phyloP scores from a whole-genome alignment of 768 basidiomycete species.

The Suillus fuscotomentosus region DNA sequence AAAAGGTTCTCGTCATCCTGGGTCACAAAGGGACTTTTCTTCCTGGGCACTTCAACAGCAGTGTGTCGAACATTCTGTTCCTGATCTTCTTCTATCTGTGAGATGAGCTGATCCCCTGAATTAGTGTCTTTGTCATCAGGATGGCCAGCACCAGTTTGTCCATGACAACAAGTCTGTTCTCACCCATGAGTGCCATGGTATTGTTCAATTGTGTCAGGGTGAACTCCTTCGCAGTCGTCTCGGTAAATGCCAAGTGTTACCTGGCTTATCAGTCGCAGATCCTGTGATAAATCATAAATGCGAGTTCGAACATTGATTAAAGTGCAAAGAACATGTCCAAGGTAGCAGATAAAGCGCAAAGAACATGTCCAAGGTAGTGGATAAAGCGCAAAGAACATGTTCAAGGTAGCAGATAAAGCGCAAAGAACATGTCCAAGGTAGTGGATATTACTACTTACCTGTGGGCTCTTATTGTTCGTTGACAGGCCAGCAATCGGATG shows the following conservation, averaged over 20 bases:
- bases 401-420: too few species aligned
- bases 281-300: conserved; percentile 6
- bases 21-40: conserved; percentile 10
- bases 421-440: too few species aligned
- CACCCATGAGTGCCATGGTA: conserved; percentile 14
- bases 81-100: not conserved
- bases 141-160: conserved; percentile 14
- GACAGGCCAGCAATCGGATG: conserved; percentile 31
- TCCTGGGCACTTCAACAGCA: conserved; percentile 2
- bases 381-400: too few species aligned
- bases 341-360: too few species aligned
- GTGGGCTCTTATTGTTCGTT: conserved; percentile 23
- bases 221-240: conserved; percentile 14
- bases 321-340: too few species aligned
- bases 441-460: conserved; percentile 2
- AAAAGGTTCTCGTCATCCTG: conserved; percentile 1
- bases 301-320: too few species aligned
- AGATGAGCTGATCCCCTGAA: conserved; percentile 9
- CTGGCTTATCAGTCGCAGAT: conserved; percentile 12
- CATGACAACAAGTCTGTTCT: conserved; percentile 2
- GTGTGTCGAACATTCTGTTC: conserved; percentile 4
- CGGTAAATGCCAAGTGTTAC: conserved; percentile 6
- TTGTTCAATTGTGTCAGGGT: conserved; percentile 15
- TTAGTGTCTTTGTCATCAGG: conserved; percentile 5
- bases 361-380: too few species aligned